A percentile compares a stretch with the other conserved stretches of the same genome.
Evolutionary conservation across 768 basidiomycete genomes (phyloP).

Genomic region (Russula foetens): DNA sequence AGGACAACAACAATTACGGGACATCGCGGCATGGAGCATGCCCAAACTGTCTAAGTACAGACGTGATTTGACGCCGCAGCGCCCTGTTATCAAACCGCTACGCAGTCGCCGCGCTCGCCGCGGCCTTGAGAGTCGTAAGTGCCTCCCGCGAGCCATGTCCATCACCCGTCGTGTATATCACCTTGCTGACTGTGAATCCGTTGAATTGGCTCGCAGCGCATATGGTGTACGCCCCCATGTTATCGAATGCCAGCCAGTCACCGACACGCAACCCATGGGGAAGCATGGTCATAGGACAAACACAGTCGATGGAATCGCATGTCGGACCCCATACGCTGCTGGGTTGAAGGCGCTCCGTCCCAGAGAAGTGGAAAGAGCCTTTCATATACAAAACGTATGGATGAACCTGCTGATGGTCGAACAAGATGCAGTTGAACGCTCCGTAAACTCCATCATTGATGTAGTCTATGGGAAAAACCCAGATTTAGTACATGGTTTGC

Average conservation of each 20-base stretch:
- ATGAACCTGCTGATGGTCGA: conserved; percentile 79
- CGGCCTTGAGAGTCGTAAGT: conserved; percentile 41
- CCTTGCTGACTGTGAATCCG: conserved; percentile 74
- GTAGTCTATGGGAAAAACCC: conserved; percentile 58
- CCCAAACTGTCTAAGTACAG: conserved; percentile 1
- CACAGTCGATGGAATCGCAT: conserved; percentile 95
- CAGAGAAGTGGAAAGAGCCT: conserved; percentile 52
- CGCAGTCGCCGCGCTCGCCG: conserved; percentile 28
- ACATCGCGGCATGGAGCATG: conserved; percentile 11
- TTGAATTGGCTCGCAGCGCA: conserved; percentile 97
- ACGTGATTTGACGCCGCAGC: conserved; percentile 1
- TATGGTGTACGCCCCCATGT: conserved; percentile 99
- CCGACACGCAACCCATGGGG: conserved; percentile 75
- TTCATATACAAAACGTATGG: conserved; percentile 72
- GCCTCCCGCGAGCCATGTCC: conserved; percentile 44
- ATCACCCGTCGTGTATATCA: conserved; percentile 67
- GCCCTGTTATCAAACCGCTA: conserved; percentile 7
- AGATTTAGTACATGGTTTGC: not conserved
- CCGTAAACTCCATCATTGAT: conserved; percentile 92
- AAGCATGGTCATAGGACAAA: conserved; percentile 53
- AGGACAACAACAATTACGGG: conserved; percentile 11
- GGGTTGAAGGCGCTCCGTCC: conserved; percentile 35
- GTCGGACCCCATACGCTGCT: conserved; percentile 97
- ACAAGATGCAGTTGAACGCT: conserved; percentile 93
- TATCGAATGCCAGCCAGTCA: conserved; percentile 96